A percentile compares a stretch with the other conserved stretches of the same genome.
Evolutionary conservation across 2,329 filamentous ascomycete species (phyloP).

Genomic region (Colletotrichum liriopes): DNA sequence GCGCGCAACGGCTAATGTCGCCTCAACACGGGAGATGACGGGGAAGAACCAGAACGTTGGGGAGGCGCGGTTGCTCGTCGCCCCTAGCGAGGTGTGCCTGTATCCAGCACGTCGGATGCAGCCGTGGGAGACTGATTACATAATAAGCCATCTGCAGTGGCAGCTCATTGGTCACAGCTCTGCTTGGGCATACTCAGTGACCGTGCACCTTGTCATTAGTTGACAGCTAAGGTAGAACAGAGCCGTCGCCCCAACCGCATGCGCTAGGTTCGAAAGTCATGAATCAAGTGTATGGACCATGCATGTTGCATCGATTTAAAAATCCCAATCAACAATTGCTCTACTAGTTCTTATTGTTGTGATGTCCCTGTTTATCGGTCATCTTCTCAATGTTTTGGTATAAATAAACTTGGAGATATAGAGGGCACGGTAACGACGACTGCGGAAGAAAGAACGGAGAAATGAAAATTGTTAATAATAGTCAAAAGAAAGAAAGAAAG

Average conservation of each 20-base stretch:
- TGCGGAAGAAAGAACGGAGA: no score
- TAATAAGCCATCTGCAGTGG: not conserved
- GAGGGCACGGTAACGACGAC: no score
- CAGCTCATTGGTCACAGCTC: not conserved
- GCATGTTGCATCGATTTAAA: not conserved
- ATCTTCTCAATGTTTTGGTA: no score
- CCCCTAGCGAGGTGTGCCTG: not conserved
- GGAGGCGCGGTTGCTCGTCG: not conserved
- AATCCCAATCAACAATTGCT: no score
- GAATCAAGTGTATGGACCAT: no score
- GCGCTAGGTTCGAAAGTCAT: not conserved
- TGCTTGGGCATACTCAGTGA: not conserved
- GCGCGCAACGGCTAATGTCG: slow-evolving; percentile 38
- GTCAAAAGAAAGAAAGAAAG: not conserved
- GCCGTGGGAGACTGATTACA: not conserved
- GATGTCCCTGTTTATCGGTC: no score
- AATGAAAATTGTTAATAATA: not conserved
- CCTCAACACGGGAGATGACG: slow-evolving; percentile 44
- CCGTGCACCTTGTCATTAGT: not conserved
- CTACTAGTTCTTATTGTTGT: no score
- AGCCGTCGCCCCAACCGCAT: not conserved
- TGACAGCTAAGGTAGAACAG: not conserved
- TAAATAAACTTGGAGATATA: no score
- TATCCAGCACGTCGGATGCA: not conserved
- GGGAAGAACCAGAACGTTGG: slow-evolving; percentile 27